phyloP scores from a whole-genome alignment of 345 rosid species.

The Sonneratia alba region DNA sequence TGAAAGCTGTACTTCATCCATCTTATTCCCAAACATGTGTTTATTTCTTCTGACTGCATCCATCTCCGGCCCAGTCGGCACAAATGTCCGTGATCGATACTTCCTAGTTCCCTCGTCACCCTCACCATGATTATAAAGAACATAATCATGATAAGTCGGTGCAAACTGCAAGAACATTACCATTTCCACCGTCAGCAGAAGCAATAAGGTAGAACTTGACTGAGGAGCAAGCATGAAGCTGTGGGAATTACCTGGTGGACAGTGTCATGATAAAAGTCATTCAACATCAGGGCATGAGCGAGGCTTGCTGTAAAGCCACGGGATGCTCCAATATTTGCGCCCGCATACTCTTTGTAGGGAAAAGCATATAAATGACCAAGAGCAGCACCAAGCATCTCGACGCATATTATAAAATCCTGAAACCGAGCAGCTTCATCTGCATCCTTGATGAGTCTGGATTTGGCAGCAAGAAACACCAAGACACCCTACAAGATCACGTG shows the following conservation, averaged over 20 bases:
- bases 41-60: constrained; percentile 88
- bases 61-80: constrained; percentile 98
- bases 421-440: constrained; percentile 83
- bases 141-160: constrained; percentile 95
- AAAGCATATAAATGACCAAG: constrained; percentile 87
- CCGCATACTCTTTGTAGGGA: constrained; percentile 98
- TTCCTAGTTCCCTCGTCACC: constrained; percentile 89
- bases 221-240: neutral
- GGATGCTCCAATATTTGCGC: constrained; percentile 77
- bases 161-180: constrained; percentile 59
- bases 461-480: constrained; percentile 91
- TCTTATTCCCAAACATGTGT: constrained; percentile 52
- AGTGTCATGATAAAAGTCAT: constrained; percentile 95
- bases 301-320: constrained; percentile 71
- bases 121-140: constrained; percentile 77
- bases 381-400: constrained; percentile 97
- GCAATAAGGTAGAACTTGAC: neutral
- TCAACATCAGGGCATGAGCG: constrained; percentile 79
- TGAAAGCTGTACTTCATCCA: constrained; percentile 64
- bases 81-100: constrained; percentile 87
- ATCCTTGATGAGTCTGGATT: constrained; percentile 61
- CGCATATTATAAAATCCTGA: constrained; percentile 86
- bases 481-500: constrained; percentile 53
- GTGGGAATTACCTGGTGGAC: constrained; percentile 74
- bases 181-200: constrained; percentile 9